Conservation (phyloP, 2,329 filamentous ascomycete genomes). For the Diaporthe sp. region DNA sequence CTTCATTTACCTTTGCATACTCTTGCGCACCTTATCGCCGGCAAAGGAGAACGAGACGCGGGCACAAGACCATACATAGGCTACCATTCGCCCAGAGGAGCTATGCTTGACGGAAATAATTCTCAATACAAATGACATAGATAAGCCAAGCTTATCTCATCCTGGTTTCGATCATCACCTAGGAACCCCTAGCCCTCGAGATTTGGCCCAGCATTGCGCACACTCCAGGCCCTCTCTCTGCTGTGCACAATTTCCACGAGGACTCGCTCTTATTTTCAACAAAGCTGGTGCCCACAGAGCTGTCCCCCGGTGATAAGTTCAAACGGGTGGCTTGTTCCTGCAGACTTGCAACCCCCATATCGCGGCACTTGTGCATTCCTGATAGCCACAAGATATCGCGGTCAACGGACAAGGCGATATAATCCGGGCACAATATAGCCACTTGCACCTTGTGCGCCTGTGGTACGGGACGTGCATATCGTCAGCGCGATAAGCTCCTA, state of each 20-base stretch:
- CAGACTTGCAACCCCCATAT: slow-evolving; percentile 8
- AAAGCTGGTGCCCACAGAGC: not conserved
- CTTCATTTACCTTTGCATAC: not conserved
- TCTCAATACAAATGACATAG: slow-evolving; percentile 63
- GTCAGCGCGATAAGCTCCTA: slow-evolving; percentile 10
- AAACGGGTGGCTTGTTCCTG: slow-evolving; percentile 8
- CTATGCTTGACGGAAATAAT: slow-evolving; percentile 37
- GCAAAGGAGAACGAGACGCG: slow-evolving; percentile 5
- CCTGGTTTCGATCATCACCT: slow-evolving; percentile 66
- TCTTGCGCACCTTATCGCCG: slow-evolving; percentile 12
- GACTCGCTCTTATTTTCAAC: slow-evolving; percentile 20
- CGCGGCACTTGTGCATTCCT: slow-evolving; percentile 8
- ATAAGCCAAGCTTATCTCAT: slow-evolving; percentile 71
- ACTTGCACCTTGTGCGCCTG: slow-evolving; percentile 15
- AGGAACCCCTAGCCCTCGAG: slow-evolving; percentile 44
- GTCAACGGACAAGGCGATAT: slow-evolving; percentile 18
- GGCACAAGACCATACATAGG: slow-evolving; percentile 5
- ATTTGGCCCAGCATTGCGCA: slow-evolving; percentile 21
- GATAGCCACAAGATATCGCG: slow-evolving; percentile 14
- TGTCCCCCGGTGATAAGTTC: slow-evolving; percentile 28
- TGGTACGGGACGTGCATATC: slow-evolving; percentile 20
- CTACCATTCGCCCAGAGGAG: slow-evolving; percentile 25
- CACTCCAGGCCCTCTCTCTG: not conserved
- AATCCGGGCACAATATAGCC: not conserved
- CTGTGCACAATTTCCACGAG: slow-evolving; percentile 1